Conservation (phyloP, 371 early-diverging fungal genomes). For the Rhizomucor pusillus region DNA sequence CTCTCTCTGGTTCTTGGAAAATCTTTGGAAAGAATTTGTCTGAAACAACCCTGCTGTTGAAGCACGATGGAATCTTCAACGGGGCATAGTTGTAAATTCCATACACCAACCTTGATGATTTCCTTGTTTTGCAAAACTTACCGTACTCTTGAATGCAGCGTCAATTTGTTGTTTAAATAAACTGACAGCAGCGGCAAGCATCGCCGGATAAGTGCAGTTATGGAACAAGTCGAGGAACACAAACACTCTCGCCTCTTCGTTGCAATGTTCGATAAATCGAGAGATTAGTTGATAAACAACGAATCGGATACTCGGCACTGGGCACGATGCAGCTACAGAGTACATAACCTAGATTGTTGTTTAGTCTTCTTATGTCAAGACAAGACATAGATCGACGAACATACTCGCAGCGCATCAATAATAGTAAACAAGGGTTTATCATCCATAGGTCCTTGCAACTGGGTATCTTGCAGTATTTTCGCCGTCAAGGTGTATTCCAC, state of each 20-base stretch:
- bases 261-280: slow-evolving; percentile 17
- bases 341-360: slow-evolving; percentile 1
- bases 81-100: too few relatives aligned
- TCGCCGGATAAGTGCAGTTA: slow-evolving; percentile 18
- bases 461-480: not conserved
- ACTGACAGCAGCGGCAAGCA: slow-evolving; percentile 26
- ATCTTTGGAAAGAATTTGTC: slow-evolving; percentile 16
- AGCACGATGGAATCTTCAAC: not conserved
- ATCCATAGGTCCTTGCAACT: not conserved
- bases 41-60: slow-evolving; percentile 9
- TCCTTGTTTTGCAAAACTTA: not conserved
- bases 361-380: not conserved
- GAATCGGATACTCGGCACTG: slow-evolving; percentile 18
- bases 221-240: slow-evolving; percentile 21
- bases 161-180: slow-evolving; percentile 26
- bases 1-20: slow-evolving; percentile 4
- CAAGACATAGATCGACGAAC: not conserved
- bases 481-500: not conserved
- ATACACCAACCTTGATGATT: not conserved
- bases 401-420: slow-evolving; percentile 11
- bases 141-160: slow-evolving; percentile 11
- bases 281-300: slow-evolving; percentile 17
- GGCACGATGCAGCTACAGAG: slow-evolving; percentile 5
- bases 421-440: not conserved
- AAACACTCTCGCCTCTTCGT: slow-evolving; percentile 17